A percentile compares a stretch with the other conserved stretches of the same genome.
Evolutionary conservation across 306 rosid species (phyloP).

Genomic region (Calophaca sinica): DNA sequence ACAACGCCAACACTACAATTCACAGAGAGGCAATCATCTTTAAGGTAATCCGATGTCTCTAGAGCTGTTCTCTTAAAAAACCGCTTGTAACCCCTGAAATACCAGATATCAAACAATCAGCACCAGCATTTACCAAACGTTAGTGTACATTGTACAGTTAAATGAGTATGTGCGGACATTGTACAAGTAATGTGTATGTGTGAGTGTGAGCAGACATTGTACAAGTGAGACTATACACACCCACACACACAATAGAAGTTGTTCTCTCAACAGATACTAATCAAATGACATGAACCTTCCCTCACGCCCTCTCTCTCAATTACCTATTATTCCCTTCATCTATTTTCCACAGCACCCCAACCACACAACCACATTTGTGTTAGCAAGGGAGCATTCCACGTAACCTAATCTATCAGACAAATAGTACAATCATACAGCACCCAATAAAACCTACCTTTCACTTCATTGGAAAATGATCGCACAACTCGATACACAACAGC

Average conservation of each 20-base stretch:
- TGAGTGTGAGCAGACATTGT: background rate
- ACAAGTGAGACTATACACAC: background rate
- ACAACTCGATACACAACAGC: conserved; percentile 18
- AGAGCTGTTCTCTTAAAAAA: conserved; percentile 76
- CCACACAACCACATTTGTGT: conserved; percentile 1
- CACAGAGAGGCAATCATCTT: conserved; percentile 79
- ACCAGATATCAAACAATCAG: conserved; percentile 41
- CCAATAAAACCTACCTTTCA: background rate
- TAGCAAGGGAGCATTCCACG: conserved; percentile 17
- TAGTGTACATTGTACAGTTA: background rate
- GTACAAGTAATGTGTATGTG: background rate
- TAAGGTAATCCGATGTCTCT: conserved; percentile 83
- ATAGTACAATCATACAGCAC: conserved; percentile 1
- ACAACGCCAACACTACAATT: conserved; percentile 88
- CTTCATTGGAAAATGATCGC: background rate
- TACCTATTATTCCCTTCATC: background rate
- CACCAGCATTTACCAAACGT: background rate
- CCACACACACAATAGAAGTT: background rate
- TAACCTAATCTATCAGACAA: conserved; percentile 32
- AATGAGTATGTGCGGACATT: background rate
- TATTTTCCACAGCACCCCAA: conserved; percentile 10
- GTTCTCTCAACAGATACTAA: conserved; percentile 14
- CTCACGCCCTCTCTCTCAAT: conserved; percentile 17
- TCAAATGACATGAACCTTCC: conserved; percentile 28
- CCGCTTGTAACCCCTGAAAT: conserved; percentile 86